phyloP scores from a whole-genome alignment of 768 basidiomycete genomes.

The Lentinula aciculospora region DNA sequence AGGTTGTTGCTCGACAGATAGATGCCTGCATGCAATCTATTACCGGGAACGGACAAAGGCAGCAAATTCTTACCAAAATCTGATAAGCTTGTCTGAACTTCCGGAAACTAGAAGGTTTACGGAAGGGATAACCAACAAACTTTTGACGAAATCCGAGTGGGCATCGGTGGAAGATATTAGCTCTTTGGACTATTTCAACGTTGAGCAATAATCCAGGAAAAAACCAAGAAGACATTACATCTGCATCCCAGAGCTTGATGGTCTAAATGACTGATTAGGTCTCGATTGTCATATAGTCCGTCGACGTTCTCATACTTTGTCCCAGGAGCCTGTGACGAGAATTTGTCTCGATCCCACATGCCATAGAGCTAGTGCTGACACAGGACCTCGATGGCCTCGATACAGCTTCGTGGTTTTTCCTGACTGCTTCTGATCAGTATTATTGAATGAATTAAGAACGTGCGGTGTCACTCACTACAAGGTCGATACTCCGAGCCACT shows the following conservation, averaged over 20 bases:
- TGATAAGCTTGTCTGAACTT: slow-evolving; percentile 83
- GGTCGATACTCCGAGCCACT: slow-evolving; percentile 63
- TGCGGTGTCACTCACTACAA: slow-evolving; percentile 50
- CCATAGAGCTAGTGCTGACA: slow-evolving; percentile 68
- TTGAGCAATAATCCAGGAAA: background rate
- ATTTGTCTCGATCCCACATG: slow-evolving; percentile 31
- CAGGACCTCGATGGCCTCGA: slow-evolving; percentile 84
- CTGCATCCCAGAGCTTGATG: slow-evolving; percentile 81
- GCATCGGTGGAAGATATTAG: slow-evolving; percentile 66
- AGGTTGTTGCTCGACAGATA: slow-evolving; percentile 32
- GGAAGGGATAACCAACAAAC: slow-evolving; percentile 64
- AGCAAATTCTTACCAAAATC: slow-evolving; percentile 67
- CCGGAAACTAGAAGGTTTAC: slow-evolving; percentile 73
- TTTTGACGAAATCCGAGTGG: slow-evolving; percentile 91
- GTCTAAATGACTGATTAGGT: slow-evolving; percentile 39
- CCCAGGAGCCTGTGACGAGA: slow-evolving; percentile 93
- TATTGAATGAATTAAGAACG: background rate
- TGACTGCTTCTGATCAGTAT: slow-evolving; percentile 40
- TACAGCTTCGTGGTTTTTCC: slow-evolving; percentile 74
- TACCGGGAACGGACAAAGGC: background rate
- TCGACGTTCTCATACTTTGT: slow-evolving; percentile 45
- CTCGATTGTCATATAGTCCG: background rate
- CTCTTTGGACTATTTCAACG: slow-evolving; percentile 52
- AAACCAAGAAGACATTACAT: slow-evolving; percentile 40
- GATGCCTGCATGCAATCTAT: slow-evolving; percentile 45